Conservation (phyloP, 129 eudicot genomes). For the Centella asiatica region DNA sequence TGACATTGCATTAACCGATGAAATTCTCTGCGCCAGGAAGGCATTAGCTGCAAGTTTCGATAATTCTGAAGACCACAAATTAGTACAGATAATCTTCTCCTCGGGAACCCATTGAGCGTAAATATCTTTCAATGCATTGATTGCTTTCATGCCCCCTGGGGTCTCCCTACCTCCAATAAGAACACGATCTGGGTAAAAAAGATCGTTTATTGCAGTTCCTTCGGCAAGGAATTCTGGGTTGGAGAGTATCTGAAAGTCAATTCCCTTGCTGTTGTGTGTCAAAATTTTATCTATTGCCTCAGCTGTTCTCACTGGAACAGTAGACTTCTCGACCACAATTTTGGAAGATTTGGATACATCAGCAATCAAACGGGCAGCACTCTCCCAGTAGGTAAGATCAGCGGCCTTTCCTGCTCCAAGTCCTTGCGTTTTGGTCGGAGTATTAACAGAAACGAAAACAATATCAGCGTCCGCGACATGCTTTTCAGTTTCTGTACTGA, state of each 20-base stretch:
- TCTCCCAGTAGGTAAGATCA: conserved; percentile 59
- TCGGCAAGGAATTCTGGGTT: conserved; percentile 63
- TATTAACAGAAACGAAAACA: conserved; percentile 59
- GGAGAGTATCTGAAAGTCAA: conserved; percentile 47
- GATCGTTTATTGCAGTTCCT: conserved; percentile 51
- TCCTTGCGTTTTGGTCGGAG: conserved; percentile 49
- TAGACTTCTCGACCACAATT: conserved; percentile 59
- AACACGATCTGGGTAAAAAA: conserved; percentile 55
- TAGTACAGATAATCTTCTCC: conserved; percentile 50
- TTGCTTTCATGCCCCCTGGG: conserved; percentile 44
- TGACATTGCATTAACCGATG: conserved; percentile 61
- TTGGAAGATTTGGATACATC: conserved; percentile 47
- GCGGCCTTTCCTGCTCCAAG: conserved; percentile 74
- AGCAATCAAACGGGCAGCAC: conserved; percentile 68
- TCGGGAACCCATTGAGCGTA: conserved; percentile 63
- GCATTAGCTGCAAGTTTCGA: conserved; percentile 71
- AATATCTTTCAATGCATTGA: conserved; percentile 33
- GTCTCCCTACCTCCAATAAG: conserved; percentile 63
- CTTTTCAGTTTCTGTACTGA: conserved; percentile 46
- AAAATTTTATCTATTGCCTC: conserved; percentile 57
- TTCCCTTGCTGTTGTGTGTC: conserved; percentile 53
- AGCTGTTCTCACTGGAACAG: conserved; percentile 65
- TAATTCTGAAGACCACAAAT: conserved; percentile 65
- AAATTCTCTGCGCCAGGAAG: conserved; percentile 54
- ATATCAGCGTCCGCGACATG: conserved; percentile 54